Evolutionary conservation across 2,329 filamentous ascomycete genomes (phyloP).

Genomic region (Penicillium oxalicum): DNA sequence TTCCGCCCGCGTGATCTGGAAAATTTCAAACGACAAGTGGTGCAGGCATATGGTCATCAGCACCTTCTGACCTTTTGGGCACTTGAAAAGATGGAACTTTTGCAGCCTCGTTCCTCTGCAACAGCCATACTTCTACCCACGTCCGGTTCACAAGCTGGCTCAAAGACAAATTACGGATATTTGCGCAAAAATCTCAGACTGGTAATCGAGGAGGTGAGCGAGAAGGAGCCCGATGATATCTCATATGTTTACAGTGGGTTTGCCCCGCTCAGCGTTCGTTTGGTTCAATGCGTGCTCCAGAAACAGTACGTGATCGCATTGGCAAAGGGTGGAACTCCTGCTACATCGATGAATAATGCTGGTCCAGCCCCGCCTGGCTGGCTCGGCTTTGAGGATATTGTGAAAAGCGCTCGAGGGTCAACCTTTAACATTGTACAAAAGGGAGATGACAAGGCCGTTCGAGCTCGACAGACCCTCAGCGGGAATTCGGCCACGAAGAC

Average conservation of each 20-base stretch:
- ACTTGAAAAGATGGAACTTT: slow-evolving; percentile 82
- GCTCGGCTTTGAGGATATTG: slow-evolving; percentile 86
- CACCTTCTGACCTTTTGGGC: slow-evolving; percentile 84
- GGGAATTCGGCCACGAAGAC: slow-evolving; percentile 72
- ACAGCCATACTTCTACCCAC: slow-evolving; percentile 77
- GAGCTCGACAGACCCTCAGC: slow-evolving; percentile 75
- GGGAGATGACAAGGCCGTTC: slow-evolving; percentile 85
- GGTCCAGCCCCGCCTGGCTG: slow-evolving; percentile 68
- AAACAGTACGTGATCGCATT: slow-evolving; percentile 75
- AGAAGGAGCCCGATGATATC: slow-evolving; percentile 87
- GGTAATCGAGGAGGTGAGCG: slow-evolving; percentile 94
- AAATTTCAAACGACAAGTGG: slow-evolving; percentile 75
- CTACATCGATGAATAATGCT: slow-evolving; percentile 44
- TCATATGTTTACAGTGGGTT: slow-evolving; percentile 99
- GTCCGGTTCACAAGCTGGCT: slow-evolving; percentile 55
- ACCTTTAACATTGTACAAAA: slow-evolving; percentile 91
- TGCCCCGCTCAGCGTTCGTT: slow-evolving; percentile 80
- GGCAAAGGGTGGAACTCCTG: slow-evolving; percentile 56
- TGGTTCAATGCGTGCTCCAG: slow-evolving; percentile 88
- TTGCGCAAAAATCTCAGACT: slow-evolving; percentile 79
- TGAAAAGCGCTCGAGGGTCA: slow-evolving; percentile 78
- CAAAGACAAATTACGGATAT: slow-evolving; percentile 84
- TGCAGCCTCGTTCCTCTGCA: slow-evolving; percentile 70
- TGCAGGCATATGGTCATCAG: slow-evolving; percentile 92
- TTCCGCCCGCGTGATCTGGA: slow-evolving; percentile 86